Evolutionary conservation across 495 filamentous ascomycete genomes (phyloP).

Genomic region (Physcia stellaris): DNA sequence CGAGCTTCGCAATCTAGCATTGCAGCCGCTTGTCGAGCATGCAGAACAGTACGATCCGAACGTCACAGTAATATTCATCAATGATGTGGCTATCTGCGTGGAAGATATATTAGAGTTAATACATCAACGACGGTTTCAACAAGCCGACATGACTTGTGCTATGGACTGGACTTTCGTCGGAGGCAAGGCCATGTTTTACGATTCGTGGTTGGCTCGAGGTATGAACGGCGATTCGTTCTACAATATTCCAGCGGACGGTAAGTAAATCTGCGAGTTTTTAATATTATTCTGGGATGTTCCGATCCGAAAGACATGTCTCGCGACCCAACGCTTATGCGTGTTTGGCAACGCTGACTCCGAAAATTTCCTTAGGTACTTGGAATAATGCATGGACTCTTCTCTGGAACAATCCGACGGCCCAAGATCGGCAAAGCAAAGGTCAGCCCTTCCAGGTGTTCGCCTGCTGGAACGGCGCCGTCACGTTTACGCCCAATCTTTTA

Average conservation of each 20-base stretch:
- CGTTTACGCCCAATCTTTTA: conserved; percentile 20
- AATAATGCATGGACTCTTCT: conserved; percentile 29
- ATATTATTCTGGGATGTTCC: too few species aligned
- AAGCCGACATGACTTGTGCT: conserved; percentile 37
- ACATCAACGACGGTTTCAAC: conserved; percentile 26
- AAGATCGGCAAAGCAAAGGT: conserved; percentile 13
- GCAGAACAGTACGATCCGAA: conserved; percentile 3
- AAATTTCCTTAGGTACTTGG: conserved; percentile 28
- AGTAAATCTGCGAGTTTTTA: too few species aligned
- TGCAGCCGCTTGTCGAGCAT: conserved; percentile 20
- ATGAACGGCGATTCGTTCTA: conserved; percentile 36
- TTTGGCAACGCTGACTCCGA: too few species aligned
- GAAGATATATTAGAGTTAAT: conserved; percentile 38
- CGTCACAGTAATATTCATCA: conserved; percentile 31
- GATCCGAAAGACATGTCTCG: too few species aligned
- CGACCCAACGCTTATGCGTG: too few species aligned
- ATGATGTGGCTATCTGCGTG: conserved; percentile 31
- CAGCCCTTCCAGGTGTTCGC: conserved; percentile 38
- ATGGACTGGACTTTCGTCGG: conserved; percentile 38
- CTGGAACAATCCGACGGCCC: conserved; percentile 24
- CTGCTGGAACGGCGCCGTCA: conserved; percentile 36
- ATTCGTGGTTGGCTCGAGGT: conserved; percentile 34
- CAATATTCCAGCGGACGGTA: conserved; percentile 31
- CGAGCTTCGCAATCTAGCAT: conserved; percentile 28
- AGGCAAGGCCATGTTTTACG: conserved; percentile 38